phyloP scores from a whole-genome alignment of 2,329 filamentous ascomycete species.

The Calonectria multiphialidica region DNA sequence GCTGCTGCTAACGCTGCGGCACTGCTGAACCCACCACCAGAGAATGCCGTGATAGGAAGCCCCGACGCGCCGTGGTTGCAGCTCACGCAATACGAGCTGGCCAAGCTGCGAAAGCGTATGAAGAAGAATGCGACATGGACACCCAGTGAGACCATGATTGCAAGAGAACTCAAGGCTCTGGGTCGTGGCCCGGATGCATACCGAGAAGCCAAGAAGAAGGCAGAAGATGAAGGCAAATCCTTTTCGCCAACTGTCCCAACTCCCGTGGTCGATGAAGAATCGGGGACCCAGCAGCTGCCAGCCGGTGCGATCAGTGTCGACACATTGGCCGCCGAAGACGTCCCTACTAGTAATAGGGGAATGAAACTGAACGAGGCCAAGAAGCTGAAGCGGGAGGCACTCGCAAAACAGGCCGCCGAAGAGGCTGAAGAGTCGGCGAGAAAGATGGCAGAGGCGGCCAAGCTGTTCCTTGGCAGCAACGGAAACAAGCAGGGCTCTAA shows the following conservation, averaged over 20 bases:
- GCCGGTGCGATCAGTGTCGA: constrained; percentile 72
- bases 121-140: constrained; percentile 92
- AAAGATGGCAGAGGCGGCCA: constrained; percentile 63
- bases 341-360: constrained; percentile 76
- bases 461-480: constrained; percentile 55
- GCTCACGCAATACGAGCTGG: constrained; percentile 74
- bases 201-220: constrained; percentile 71
- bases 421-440: constrained; percentile 70
- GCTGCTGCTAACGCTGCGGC: constrained; percentile 56
- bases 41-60: constrained; percentile 69
- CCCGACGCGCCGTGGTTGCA: constrained; percentile 74
- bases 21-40: constrained; percentile 68
- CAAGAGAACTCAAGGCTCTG: constrained; percentile 78
- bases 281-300: constrained; percentile 65
- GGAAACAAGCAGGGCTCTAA: constrained; percentile 39
- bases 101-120: constrained; percentile 83
- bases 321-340: constrained; percentile 69
- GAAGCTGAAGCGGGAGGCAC: constrained; percentile 76
- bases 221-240: constrained; percentile 72
- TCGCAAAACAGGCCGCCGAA: constrained; percentile 71
- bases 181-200: constrained; percentile 76
- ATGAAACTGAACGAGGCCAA: constrained; percentile 86
- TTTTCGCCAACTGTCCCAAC: constrained; percentile 62
- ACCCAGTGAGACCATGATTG: constrained; percentile 88
- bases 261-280: constrained; percentile 59